Conservation (phyloP, 2,329 filamentous ascomycete genomes). For the Alternaria sp. region DNA sequence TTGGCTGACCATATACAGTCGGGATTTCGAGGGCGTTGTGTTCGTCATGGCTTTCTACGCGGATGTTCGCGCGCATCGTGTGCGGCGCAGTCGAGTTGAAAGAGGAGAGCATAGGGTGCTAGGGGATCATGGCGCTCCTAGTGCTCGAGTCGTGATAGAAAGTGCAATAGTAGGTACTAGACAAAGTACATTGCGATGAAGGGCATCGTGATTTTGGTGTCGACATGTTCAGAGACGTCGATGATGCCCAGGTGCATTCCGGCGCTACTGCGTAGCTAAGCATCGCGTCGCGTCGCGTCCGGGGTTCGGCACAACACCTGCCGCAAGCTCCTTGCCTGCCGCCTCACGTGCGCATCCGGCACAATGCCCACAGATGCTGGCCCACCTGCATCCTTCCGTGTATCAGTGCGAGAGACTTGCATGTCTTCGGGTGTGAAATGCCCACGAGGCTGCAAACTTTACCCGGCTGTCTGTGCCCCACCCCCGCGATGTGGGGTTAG, state of each 20-base stretch:
- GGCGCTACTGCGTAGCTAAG: neutral
- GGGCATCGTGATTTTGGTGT: neutral
- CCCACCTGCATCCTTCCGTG: neutral
- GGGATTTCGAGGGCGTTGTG: neutral
- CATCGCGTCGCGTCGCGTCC: neutral
- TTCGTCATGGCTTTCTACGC: neutral
- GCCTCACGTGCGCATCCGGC: neutral
- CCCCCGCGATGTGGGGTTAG: slow-evolving; percentile 37
- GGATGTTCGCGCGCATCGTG: neutral
- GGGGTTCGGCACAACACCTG: neutral
- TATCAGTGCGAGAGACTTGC: neutral
- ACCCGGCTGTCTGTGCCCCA: slow-evolving; percentile 36
- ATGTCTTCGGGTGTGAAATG: neutral
- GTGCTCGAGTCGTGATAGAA: neutral
- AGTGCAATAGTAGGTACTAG: neutral
- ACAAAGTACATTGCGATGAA: neutral
- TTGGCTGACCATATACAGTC: neutral
- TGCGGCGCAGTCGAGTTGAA: neutral
- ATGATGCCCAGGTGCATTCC: neutral
- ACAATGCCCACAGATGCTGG: neutral
- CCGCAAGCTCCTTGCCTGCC: neutral
- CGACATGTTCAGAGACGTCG: neutral
- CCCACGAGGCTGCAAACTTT: slow-evolving; percentile 17
- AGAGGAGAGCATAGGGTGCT: neutral
- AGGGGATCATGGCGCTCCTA: neutral